Evolutionary conservation across 495 filamentous ascomycete species (phyloP).

Genomic region (Aspergillus affinis): DNA sequence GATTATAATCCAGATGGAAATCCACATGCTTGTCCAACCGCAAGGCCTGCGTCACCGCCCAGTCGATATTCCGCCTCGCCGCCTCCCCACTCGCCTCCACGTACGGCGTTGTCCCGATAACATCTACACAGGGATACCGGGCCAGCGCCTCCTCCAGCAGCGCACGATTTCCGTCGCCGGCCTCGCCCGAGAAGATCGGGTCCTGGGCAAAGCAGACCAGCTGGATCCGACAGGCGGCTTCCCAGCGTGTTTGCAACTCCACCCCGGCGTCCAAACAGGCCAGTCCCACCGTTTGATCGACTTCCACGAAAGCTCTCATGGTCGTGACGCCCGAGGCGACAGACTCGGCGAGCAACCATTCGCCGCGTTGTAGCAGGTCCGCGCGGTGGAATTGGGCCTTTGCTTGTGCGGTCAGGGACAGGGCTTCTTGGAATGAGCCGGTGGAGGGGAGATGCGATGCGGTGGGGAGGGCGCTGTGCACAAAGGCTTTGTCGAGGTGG

Average conservation of each 20-base stretch:
- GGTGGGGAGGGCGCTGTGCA: constrained; percentile 59
- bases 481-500: constrained; percentile 74
- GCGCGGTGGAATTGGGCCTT: constrained; percentile 59
- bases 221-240: constrained; percentile 57
- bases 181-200: constrained; percentile 58
- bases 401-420: constrained; percentile 58
- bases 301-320: constrained; percentile 73
- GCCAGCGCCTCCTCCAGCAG: constrained; percentile 51
- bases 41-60: constrained; percentile 55
- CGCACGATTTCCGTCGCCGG: constrained; percentile 44
- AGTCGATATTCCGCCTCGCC: constrained; percentile 60
- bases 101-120: constrained; percentile 69
- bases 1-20: constrained; percentile 72
- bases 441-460: constrained; percentile 55
- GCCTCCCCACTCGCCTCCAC: constrained; percentile 56
- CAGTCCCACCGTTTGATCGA: constrained; percentile 60
- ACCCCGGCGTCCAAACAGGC: constrained; percentile 60
- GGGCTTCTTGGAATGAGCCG: constrained; percentile 67
- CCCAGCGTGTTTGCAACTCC: constrained; percentile 56
- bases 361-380: constrained; percentile 62
- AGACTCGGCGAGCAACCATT: constrained; percentile 67
- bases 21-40: constrained; percentile 58
- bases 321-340: constrained; percentile 65
- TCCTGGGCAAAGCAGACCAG: constrained; percentile 76
- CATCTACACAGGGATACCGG: constrained; percentile 47